phyloP scores from a whole-genome alignment of 2,329 filamentous ascomycete genomes.

The Venturia effusa region DNA sequence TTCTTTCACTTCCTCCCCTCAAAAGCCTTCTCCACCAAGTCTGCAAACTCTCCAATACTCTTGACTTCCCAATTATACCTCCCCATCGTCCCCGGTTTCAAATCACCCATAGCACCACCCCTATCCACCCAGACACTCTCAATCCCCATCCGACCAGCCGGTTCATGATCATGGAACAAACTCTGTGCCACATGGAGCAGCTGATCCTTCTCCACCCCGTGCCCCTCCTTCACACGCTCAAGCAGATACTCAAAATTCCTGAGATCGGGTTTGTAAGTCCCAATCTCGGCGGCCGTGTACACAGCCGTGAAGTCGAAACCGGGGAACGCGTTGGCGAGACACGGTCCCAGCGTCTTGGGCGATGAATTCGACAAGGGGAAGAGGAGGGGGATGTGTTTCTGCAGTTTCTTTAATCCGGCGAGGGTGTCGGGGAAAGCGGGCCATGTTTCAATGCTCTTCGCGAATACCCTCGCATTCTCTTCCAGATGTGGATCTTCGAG shows the following conservation, averaged over 20 bases:
- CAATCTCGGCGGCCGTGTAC: slow-evolving; percentile 61
- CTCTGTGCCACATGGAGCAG: slow-evolving; percentile 61
- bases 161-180: slow-evolving; percentile 55
- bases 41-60: slow-evolving; percentile 50
- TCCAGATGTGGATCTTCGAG: slow-evolving; percentile 23
- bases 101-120: slow-evolving; percentile 38
- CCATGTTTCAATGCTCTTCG: slow-evolving; percentile 42
- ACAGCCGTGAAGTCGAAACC: slow-evolving; percentile 46
- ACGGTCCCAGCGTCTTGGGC: slow-evolving; percentile 5
- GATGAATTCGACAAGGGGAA: slow-evolving; percentile 46
- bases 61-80: slow-evolving; percentile 44
- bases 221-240: slow-evolving; percentile 38
- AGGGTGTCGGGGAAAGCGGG: slow-evolving; percentile 48
- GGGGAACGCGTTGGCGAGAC: background rate
- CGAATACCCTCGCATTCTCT: slow-evolving; percentile 31
- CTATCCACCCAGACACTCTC: slow-evolving; percentile 52
- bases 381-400: slow-evolving; percentile 41
- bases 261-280: slow-evolving; percentile 57
- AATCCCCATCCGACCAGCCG: slow-evolving; percentile 50
- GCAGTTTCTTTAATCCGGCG: slow-evolving; percentile 39
- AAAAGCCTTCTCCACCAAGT: slow-evolving; percentile 38
- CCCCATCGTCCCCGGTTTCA: slow-evolving; percentile 21
- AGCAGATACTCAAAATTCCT: slow-evolving; percentile 59
- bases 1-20: background rate
- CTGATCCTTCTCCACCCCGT: slow-evolving; percentile 45